These are phyloP conservation scores for Jatropha podagrica DNA, from an alignment of 441 rosid species.

Conservation along the genomic window DNA sequence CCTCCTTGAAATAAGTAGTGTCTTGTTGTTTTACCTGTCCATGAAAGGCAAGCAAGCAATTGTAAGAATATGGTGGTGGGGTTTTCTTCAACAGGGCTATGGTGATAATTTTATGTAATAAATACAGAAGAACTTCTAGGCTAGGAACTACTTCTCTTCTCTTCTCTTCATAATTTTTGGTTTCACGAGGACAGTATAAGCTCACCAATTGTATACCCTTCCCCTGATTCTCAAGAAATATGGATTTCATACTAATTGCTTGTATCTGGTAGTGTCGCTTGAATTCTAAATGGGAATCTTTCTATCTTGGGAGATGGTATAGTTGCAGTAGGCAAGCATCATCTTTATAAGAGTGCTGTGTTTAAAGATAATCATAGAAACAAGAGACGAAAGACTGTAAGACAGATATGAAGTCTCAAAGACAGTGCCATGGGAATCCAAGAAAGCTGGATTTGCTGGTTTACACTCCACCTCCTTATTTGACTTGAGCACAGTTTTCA, in stretches of 20 bases:
- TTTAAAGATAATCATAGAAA: not conserved
- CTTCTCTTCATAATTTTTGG: not conserved
- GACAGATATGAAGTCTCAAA: not conserved
- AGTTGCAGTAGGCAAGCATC: not conserved
- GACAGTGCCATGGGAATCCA: not conserved
- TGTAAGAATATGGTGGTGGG: not conserved
- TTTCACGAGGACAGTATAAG: not conserved
- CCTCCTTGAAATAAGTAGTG: conserved; percentile 23
- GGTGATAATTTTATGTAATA: conserved; percentile 19
- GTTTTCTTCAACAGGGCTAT: conserved; percentile 6
- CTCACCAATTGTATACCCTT: not conserved
- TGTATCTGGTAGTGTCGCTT: not conserved
- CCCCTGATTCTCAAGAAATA: not conserved
- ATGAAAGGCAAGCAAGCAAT: not conserved
- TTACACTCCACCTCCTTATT: not conserved
- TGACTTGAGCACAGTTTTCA: not conserved
- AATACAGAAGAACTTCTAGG: conserved; percentile 8
- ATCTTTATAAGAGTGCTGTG: not conserved
- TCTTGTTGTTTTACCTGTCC: conserved; percentile 5
- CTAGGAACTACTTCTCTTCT: not conserved
- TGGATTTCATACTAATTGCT: not conserved
- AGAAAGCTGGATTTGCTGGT: not conserved
- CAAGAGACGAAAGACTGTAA: not conserved
- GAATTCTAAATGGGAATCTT: not conserved
- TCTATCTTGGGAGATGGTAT: not conserved